A percentile compares a stretch with the other conserved stretches of the same genome.
phyloP scores from a whole-genome alignment of 2,329 filamentous ascomycete genomes.

The Eutypella sp. region DNA sequence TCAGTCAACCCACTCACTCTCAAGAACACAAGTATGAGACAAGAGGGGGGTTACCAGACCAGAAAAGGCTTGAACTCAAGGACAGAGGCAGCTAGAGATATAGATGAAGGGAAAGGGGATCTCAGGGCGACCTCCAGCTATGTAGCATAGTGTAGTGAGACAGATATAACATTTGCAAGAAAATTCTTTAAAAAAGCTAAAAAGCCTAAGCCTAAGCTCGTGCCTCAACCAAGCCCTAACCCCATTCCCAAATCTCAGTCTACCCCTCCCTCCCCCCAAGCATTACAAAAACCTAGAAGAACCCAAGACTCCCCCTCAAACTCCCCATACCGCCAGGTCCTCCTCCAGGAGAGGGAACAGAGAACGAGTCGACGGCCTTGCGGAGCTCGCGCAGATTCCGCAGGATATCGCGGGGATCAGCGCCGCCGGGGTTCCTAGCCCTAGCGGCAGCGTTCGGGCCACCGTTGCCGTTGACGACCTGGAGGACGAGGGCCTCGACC shows the following conservation, averaged over 20 bases:
- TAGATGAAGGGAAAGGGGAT: no score
- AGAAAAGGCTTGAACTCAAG: no score
- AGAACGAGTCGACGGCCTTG: constrained; percentile 40
- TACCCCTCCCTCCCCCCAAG: not conserved
- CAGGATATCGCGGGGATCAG: not conserved
- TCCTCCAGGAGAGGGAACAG: no score
- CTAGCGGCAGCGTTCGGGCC: constrained; percentile 38
- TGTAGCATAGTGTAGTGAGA: no score
- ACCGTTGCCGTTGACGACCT: constrained; percentile 15
- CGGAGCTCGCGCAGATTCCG: constrained; percentile 34
- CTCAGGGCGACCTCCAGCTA: no score
- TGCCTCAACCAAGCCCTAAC: not conserved
- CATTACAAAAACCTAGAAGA: no score
- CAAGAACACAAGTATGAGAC: no score
- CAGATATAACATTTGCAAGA: not conserved
- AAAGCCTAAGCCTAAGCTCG: no score
- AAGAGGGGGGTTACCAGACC: no score
- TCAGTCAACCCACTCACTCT: no score
- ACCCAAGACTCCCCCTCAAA: constrained; percentile 31
- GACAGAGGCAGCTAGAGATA: no score
- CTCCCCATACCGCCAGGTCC: constrained; percentile 38
- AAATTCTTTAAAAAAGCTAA: no score
- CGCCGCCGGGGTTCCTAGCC: constrained; percentile 21
- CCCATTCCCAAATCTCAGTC: not conserved
- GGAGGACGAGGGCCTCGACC: constrained; percentile 41